phyloP scores from a whole-genome alignment of 2,329 filamentous ascomycete genomes.

The Trichophyton benhamiae region DNA sequence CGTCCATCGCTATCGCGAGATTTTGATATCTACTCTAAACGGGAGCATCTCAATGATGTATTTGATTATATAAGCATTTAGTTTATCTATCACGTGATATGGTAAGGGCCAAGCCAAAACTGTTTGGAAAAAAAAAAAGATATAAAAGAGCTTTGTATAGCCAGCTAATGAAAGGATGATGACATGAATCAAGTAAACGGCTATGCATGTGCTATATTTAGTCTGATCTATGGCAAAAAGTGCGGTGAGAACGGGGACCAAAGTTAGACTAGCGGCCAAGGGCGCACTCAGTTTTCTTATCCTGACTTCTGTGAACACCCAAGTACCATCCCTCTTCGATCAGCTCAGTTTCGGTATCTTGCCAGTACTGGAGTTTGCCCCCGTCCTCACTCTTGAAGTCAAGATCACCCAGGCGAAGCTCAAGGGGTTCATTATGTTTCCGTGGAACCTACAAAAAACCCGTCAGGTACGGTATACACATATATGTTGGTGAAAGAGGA shows the following conservation, averaged over 20 bases:
- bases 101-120: neutral
- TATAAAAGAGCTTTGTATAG: neutral
- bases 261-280: conserved; percentile 10
- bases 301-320: conserved; percentile 25
- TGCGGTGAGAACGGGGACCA: neutral
- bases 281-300: conserved; percentile 22
- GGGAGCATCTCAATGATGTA: neutral
- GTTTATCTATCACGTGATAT: neutral
- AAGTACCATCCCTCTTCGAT: conserved; percentile 58
- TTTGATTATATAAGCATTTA: neutral
- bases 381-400: conserved; percentile 58
- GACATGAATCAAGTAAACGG: no score
- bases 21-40: neutral
- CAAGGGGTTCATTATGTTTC: conserved; percentile 22
- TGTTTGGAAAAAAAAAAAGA: neutral
- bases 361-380: conserved; percentile 59
- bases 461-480: neutral
- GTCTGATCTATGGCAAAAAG: neutral
- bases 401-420: conserved; percentile 56
- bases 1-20: neutral
- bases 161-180: no score
- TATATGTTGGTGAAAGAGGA: neutral
- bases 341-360: conserved; percentile 48
- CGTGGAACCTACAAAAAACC: conserved; percentile 22
- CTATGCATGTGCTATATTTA: neutral